These are phyloP conservation scores for Sugiyamaella mastotermitis DNA, from an alignment of 805 yeast genomes.

Conservation along the genomic window DNA sequence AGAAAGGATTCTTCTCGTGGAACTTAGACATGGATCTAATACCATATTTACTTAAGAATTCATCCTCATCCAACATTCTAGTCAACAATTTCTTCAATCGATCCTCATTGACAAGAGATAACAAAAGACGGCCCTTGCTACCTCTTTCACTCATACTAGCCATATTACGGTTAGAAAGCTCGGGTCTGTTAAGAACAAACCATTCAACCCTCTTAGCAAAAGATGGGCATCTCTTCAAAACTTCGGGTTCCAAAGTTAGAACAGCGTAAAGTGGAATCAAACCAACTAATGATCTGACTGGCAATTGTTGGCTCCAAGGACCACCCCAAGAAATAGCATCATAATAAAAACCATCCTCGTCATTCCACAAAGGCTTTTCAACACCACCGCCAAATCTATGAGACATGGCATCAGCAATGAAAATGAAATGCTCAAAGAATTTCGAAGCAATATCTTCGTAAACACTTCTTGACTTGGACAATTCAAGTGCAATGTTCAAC, in stretches of 20 bases:
- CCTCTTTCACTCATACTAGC: slow-evolving; percentile 79
- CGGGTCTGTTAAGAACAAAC: slow-evolving; percentile 67
- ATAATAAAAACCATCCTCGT: slow-evolving; percentile 79
- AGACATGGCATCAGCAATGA: slow-evolving; percentile 92
- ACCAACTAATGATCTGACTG: slow-evolving; percentile 86
- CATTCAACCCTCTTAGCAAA: slow-evolving; percentile 79
- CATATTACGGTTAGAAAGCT: slow-evolving; percentile 72
- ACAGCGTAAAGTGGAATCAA: slow-evolving; percentile 87
- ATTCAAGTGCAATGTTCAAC: slow-evolving; percentile 87
- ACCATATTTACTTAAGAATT: slow-evolving; percentile 79
- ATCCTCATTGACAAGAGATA: slow-evolving; percentile 77
- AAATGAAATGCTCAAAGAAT: slow-evolving; percentile 85
- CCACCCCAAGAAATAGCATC: slow-evolving; percentile 84
- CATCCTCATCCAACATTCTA: slow-evolving; percentile 79
- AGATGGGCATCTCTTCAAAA: slow-evolving; percentile 69
- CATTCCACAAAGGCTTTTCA: slow-evolving; percentile 79
- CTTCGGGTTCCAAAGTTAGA: slow-evolving; percentile 79
- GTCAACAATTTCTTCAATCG: slow-evolving; percentile 68
- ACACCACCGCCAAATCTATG: slow-evolving; percentile 45
- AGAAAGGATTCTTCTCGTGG: slow-evolving; percentile 79
- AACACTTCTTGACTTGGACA: slow-evolving; percentile 77
- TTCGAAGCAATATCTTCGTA: slow-evolving; percentile 93
- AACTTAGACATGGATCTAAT: slow-evolving; percentile 81
- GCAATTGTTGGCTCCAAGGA: slow-evolving; percentile 58
- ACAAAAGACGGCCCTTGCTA: slow-evolving; percentile 70